phyloP scores from a whole-genome alignment of 768 basidiomycete species.

The Pleurotus tuoliensis region DNA sequence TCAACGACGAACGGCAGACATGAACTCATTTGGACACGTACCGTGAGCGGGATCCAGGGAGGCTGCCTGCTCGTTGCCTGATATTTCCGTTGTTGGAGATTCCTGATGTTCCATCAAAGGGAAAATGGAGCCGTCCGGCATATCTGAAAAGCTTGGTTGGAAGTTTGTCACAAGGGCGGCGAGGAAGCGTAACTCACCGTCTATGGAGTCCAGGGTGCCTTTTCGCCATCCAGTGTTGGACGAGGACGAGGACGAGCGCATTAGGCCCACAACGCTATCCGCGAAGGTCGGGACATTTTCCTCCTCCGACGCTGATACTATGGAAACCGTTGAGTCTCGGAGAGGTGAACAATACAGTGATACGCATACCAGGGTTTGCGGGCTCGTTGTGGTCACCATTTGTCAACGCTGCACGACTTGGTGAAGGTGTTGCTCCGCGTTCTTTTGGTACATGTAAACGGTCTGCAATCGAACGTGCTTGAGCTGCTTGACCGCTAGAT shows the following conservation, averaged over 20 bases:
- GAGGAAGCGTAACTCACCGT: background rate
- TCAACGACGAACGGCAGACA: too few species aligned
- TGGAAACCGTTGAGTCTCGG: background rate
- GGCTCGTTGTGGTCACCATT: background rate
- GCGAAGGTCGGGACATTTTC: constrained; percentile 2
- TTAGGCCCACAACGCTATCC: background rate
- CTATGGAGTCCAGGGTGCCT: background rate
- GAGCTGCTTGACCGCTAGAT: constrained; percentile 33
- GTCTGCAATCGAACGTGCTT: constrained; percentile 42
- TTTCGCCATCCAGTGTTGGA: background rate
- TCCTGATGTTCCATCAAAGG: background rate
- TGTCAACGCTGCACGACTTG: constrained; percentile 13
- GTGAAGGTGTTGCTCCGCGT: constrained; percentile 25
- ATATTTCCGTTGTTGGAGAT: background rate
- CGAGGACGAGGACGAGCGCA: constrained; percentile 2
- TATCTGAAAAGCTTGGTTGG: background rate
- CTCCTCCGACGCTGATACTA: background rate
- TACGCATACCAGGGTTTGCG: background rate
- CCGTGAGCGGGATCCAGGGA: too few species aligned
- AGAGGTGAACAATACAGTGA: background rate
- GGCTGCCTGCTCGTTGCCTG: background rate
- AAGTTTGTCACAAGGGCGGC: background rate
- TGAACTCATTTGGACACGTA: too few species aligned
- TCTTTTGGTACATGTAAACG: constrained; percentile 40
- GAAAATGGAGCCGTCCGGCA: background rate